phyloP scores from a whole-genome alignment of 176 grass and related monocot species.

The barley (Hordeum vulgare) region DNA sequence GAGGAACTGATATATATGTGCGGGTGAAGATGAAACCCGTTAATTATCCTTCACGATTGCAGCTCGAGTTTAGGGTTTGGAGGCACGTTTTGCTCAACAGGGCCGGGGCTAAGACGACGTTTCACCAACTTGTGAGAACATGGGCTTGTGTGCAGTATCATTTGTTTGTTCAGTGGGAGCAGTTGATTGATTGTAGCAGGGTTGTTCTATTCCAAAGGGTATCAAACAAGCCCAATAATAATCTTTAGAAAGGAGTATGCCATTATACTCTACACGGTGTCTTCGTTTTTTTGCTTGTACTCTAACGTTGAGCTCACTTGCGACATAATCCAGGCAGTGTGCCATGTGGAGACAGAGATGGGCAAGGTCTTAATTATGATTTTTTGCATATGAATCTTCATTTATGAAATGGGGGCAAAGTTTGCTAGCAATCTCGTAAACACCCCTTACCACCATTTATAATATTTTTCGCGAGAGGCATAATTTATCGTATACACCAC shows the following conservation, averaged over 20 bases:
- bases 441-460: no score
- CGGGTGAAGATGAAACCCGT: not conserved
- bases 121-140: not conserved
- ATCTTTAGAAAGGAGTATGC: not conserved
- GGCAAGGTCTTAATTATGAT: not conserved
- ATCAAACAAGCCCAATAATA: not conserved
- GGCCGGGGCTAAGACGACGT: not conserved
- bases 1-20: not conserved
- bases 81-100: not conserved
- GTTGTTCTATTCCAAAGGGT: not conserved
- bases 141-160: not conserved
- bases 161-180: not conserved
- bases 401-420: no score
- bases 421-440: no score
- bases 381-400: no score
- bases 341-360: not conserved
- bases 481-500: no score
- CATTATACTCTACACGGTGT: conserved; percentile 16
- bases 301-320: conserved; percentile 1
- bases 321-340: not conserved
- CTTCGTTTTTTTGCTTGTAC: conserved; percentile 9
- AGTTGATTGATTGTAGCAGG: not conserved
- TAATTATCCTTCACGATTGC: not conserved
- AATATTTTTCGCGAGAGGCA: no score
- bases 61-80: not conserved